These are phyloP conservation scores for Candida sp. DNA, from an alignment of 1,139 yeast species.

Conservation along the genomic window DNA sequence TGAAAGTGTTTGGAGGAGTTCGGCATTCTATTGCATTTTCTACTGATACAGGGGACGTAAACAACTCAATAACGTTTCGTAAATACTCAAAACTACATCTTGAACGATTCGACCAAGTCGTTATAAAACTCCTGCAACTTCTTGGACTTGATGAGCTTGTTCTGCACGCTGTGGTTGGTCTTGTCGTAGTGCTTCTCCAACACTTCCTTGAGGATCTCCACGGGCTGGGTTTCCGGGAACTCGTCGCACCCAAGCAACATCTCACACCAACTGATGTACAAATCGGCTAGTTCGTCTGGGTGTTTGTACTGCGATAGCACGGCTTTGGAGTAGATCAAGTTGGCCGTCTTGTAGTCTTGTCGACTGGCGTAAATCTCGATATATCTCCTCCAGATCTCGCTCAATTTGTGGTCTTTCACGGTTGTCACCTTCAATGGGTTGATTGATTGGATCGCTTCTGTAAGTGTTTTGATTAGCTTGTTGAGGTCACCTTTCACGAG, in stretches of 20 bases:
- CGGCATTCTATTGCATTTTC: background rate
- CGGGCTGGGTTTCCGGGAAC: slow-evolving; percentile 50
- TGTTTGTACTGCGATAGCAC: slow-evolving; percentile 70
- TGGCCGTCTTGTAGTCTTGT: slow-evolving; percentile 62
- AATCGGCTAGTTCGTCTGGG: slow-evolving; percentile 65
- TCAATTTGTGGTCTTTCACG: slow-evolving; percentile 32
- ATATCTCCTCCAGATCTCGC: slow-evolving; percentile 71
- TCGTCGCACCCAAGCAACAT: slow-evolving; percentile 57
- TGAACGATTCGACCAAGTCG: slow-evolving; percentile 71
- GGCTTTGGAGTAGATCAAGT: slow-evolving; percentile 67
- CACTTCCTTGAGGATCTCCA: slow-evolving; percentile 56
- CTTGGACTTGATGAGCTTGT: slow-evolving; percentile 60
- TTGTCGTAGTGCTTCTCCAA: slow-evolving; percentile 41
- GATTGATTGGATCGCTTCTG: slow-evolving; percentile 68
- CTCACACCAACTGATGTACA: slow-evolving; percentile 80
- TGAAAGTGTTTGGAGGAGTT: background rate
- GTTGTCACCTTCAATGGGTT: slow-evolving; percentile 59
- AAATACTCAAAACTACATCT: slow-evolving; percentile 26
- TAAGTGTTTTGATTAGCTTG: slow-evolving; percentile 59
- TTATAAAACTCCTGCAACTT: slow-evolving; percentile 77
- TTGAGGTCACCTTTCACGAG: slow-evolving; percentile 32
- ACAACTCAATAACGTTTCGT: background rate
- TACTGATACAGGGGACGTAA: background rate
- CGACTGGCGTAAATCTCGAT: slow-evolving; percentile 65
- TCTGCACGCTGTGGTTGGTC: slow-evolving; percentile 55